These are phyloP conservation scores for Leishmania turanica DNA, from an alignment of 208 protist species.

Conservation along the genomic window DNA sequence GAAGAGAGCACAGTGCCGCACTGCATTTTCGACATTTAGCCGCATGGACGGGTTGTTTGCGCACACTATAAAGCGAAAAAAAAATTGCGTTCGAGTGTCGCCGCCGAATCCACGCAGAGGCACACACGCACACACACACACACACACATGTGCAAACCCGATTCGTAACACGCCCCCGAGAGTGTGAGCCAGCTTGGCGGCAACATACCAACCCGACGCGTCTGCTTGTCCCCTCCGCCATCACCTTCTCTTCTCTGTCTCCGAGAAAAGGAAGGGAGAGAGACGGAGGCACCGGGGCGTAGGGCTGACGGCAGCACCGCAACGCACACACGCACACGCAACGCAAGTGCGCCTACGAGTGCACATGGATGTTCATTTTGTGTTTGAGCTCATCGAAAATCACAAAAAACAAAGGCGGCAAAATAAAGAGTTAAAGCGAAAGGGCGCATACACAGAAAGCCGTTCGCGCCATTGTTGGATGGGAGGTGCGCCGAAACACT, in stretches of 20 bases:
- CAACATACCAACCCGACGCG: background rate
- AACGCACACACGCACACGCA: background rate
- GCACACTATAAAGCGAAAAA: background rate
- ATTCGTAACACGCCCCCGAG: background rate
- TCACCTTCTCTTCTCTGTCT: background rate
- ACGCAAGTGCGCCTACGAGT: background rate
- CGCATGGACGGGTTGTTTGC: background rate
- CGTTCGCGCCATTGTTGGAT: background rate
- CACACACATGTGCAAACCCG: too few species aligned
- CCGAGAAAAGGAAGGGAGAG: background rate
- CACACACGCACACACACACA: too few species aligned
- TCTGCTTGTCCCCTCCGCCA: background rate
- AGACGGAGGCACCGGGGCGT: background rate
- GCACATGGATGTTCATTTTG: slow-evolving; percentile 11
- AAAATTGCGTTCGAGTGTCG: background rate
- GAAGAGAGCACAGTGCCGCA: background rate
- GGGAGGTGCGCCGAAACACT: background rate
- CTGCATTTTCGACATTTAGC: background rate
- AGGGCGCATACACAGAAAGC: background rate
- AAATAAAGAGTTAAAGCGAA: background rate
- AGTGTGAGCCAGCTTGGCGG: background rate
- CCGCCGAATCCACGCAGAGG: background rate
- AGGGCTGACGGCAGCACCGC: background rate
- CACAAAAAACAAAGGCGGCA: slow-evolving; percentile 23
- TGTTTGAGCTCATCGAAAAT: slow-evolving; percentile 21